phyloP scores from a whole-genome alignment of 257 asterid genomes.

The Plantago major region DNA sequence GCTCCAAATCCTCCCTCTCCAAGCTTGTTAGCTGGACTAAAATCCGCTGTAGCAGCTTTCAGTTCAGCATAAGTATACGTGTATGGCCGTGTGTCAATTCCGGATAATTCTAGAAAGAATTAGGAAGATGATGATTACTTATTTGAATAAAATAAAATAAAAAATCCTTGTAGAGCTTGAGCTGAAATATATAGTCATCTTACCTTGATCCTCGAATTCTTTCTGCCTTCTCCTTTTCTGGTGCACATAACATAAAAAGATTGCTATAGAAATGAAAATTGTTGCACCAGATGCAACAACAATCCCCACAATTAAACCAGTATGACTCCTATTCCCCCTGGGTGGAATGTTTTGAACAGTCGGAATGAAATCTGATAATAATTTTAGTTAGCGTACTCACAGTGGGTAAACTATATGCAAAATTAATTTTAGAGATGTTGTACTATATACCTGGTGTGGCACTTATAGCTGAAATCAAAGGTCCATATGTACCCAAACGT shows the following conservation, averaged over 20 bases:
- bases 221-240: constrained; percentile 38
- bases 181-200: background rate
- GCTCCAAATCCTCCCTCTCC: constrained; percentile 97
- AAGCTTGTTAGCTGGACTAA: constrained; percentile 57
- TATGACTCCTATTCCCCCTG: constrained; percentile 15
- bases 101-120: constrained; percentile 49
- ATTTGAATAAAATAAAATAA: background rate
- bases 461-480: constrained; percentile 68
- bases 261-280: constrained; percentile 31
- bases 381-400: too few species aligned
- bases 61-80: constrained; percentile 66
- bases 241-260: constrained; percentile 21
- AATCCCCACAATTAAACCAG: constrained; percentile 60
- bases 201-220: constrained; percentile 48
- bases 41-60: constrained; percentile 59
- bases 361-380: constrained; percentile 49
- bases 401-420: too few species aligned
- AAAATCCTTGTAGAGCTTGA: background rate
- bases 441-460: constrained; percentile 50
- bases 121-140: background rate
- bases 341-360: constrained; percentile 48
- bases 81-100: constrained; percentile 64
- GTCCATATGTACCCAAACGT: constrained; percentile 58
- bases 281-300: constrained; percentile 39
- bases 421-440: too few species aligned